Percentiles rank a stretch among this genome's conserved stretches.
These are phyloP conservation scores for Hawksworthiomyces lignivorus DNA, from an alignment of 2,329 filamentous ascomycete genomes.

Conservation along the genomic window DNA sequence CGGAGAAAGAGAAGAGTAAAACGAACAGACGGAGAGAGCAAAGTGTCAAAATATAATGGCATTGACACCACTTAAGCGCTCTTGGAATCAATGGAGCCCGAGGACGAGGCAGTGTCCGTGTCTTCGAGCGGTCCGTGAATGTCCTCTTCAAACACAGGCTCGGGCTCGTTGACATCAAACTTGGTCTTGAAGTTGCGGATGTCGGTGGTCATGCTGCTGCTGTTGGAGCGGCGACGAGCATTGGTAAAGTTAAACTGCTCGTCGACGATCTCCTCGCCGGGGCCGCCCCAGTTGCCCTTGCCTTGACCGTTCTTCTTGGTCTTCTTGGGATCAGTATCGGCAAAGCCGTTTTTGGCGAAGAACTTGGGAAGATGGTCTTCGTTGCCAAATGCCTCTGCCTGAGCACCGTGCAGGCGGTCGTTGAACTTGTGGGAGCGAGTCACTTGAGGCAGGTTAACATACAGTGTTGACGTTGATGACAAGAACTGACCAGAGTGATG, in stretches of 20 bases:
- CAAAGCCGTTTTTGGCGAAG: constrained; percentile 81
- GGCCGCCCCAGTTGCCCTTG: constrained; percentile 86
- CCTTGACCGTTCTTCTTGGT: constrained; percentile 94
- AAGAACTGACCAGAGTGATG: neutral
- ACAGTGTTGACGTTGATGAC: neutral
- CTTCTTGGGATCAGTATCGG: constrained; percentile 80
- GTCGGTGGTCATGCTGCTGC: constrained; percentile 63
- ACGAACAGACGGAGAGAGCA: neutral
- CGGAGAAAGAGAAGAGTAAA: neutral
- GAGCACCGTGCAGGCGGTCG: constrained; percentile 79
- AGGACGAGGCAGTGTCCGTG: constrained; percentile 25
- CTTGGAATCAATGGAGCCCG: constrained; percentile 48
- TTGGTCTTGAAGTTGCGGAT: constrained; percentile 87
- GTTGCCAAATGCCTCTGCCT: constrained; percentile 57
- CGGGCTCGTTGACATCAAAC: constrained; percentile 82
- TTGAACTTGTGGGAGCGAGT: constrained; percentile 96
- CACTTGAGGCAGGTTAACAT: constrained; percentile 49
- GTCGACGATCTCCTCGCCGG: constrained; percentile 74
- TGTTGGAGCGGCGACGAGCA: constrained; percentile 86
- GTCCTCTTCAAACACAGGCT: constrained; percentile 87
- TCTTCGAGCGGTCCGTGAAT: constrained; percentile 61
- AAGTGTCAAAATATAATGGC: neutral
- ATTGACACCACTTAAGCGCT: neutral
- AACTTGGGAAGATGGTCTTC: constrained; percentile 78
- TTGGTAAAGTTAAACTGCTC: constrained; percentile 84